phyloP scores from a whole-genome alignment of 106 monocot species.

The Apostasia ramifera region DNA sequence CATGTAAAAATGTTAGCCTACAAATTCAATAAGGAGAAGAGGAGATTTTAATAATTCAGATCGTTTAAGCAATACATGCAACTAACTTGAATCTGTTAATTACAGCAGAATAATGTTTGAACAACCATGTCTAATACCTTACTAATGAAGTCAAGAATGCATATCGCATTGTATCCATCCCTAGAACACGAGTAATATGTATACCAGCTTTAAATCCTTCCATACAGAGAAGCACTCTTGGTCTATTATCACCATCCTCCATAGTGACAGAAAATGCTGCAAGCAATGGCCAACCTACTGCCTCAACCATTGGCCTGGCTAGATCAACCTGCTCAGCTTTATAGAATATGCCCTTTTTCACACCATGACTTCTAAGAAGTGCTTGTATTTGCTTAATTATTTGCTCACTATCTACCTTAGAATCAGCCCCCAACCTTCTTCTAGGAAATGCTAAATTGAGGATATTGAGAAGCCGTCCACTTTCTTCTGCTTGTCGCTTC shows the following conservation, averaged over 20 bases:
- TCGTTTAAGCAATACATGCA: not conserved
- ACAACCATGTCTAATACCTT: constrained; percentile 28
- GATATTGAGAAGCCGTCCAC: constrained; percentile 69
- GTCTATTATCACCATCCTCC: constrained; percentile 88
- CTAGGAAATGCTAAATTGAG: constrained; percentile 92
- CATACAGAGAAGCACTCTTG: constrained; percentile 87
- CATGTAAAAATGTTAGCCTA: constrained; percentile 96
- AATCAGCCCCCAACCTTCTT: constrained; percentile 55
- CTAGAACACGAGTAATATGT: constrained; percentile 75
- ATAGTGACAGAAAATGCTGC: constrained; percentile 94
- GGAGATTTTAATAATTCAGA: not conserved
- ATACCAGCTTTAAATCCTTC: constrained; percentile 90
- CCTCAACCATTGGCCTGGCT: constrained; percentile 95
- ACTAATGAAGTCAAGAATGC: constrained; percentile 93
- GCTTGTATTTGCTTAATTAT: constrained; percentile 75
- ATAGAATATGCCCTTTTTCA: constrained; percentile 79
- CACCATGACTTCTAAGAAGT: constrained; percentile 80
- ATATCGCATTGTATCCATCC: constrained; percentile 99
- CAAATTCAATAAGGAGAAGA: constrained; percentile 8
- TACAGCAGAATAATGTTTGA: not conserved
- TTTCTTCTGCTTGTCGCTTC: constrained; percentile 59
- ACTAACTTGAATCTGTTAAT: not conserved
- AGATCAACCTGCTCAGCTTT: constrained; percentile 85
- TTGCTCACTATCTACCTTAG: constrained; percentile 71
- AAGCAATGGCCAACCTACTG: constrained; percentile 97